A percentile compares a stretch with the other conserved stretches of the same genome.
These are phyloP conservation scores for Gossypium trilobum DNA, from an alignment of 441 rosid species.

Conservation along the genomic window DNA sequence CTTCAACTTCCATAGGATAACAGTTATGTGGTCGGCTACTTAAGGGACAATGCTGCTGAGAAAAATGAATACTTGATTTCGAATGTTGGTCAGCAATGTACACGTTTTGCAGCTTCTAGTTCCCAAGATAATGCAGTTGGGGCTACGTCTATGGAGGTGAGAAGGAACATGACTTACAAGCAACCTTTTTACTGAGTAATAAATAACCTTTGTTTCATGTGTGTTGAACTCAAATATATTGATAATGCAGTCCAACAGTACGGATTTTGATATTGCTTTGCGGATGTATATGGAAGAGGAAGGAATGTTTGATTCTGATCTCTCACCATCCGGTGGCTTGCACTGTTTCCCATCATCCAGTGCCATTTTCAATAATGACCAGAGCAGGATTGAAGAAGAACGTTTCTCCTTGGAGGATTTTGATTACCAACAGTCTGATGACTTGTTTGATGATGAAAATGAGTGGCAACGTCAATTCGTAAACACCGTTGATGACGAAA, in stretches of 20 bases:
- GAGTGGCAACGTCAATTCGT: not conserved
- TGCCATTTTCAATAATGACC: not conserved
- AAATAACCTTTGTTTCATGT: not conserved
- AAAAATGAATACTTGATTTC: not conserved
- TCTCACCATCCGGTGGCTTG: not conserved
- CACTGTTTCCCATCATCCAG: not conserved
- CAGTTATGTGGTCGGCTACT: slow-evolving; percentile 22
- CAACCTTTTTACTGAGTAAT: not conserved
- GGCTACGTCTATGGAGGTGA: slow-evolving; percentile 3
- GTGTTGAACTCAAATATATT: not conserved
- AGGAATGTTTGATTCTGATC: not conserved
- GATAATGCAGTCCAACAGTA: not conserved
- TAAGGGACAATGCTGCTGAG: slow-evolving; percentile 18
- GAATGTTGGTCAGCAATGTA: slow-evolving; percentile 12
- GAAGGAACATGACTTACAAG: not conserved
- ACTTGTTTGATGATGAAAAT: not conserved
- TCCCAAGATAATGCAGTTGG: not conserved
- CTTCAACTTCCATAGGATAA: slow-evolving; percentile 17
- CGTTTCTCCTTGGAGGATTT: not conserved
- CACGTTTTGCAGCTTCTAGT: not conserved
- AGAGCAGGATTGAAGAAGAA: not conserved
- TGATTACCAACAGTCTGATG: not conserved
- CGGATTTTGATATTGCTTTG: not conserved
- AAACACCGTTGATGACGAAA: not conserved
- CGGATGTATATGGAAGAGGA: not conserved